These are phyloP conservation scores for Colletotrichum sp. DNA, from an alignment of 2,329 filamentous ascomycete genomes.

Conservation along the genomic window DNA sequence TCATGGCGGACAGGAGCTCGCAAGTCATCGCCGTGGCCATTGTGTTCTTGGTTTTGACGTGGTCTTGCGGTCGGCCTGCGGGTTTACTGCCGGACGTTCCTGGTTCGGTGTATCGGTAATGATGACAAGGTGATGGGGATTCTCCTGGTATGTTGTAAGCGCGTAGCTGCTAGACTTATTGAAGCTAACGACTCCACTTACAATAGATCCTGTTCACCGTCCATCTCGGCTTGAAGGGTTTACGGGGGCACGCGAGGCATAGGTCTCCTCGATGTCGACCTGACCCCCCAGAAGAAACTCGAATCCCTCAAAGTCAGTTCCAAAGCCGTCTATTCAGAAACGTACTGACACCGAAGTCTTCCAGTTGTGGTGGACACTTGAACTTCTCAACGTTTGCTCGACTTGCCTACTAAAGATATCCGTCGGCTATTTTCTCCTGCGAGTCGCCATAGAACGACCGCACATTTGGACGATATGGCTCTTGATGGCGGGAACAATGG, in stretches of 20 bases:
- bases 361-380: constrained; percentile 42
- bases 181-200: neutral
- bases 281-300: neutral
- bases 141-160: constrained; percentile 27
- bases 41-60: constrained; percentile 36
- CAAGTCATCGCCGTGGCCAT: constrained; percentile 27
- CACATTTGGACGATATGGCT: constrained; percentile 39
- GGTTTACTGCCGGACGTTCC: constrained; percentile 31
- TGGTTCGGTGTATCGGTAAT: constrained; percentile 32
- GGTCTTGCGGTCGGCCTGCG: constrained; percentile 32
- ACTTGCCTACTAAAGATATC: constrained; percentile 39
- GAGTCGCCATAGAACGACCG: constrained; percentile 36
- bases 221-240: neutral
- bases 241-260: neutral
- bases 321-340: neutral
- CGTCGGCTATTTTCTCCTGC: constrained; percentile 44
- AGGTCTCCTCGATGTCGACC: neutral
- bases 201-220: neutral
- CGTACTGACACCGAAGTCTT: neutral
- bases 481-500: constrained; percentile 35
- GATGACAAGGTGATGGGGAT: constrained; percentile 37
- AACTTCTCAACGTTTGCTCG: constrained; percentile 41
- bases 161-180: neutral
- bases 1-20: constrained; percentile 20
- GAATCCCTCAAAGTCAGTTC: neutral